phyloP scores from a whole-genome alignment of 441 rosid genomes.

The Populus hybrid region DNA sequence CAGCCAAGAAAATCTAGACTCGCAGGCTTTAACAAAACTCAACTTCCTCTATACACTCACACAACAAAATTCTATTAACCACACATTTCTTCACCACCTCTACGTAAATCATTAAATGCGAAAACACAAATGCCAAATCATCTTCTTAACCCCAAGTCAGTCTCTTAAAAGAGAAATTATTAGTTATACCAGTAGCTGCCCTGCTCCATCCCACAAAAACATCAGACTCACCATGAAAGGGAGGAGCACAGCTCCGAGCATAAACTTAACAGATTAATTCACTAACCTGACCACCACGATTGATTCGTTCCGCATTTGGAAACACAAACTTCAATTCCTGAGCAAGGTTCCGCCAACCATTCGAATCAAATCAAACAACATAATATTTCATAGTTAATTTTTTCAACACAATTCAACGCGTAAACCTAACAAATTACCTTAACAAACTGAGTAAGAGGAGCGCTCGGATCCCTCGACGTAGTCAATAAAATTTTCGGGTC shows the following conservation, averaged over 20 bases:
- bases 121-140: neutral
- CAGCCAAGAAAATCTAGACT: neutral
- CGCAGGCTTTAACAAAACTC: neutral
- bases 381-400: neutral
- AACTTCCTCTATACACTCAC: neutral
- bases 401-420: no score
- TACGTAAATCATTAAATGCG: neutral
- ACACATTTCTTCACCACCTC: neutral
- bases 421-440: conserved; percentile 41
- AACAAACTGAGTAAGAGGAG: conserved; percentile 69
- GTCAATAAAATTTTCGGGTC: conserved; percentile 86
- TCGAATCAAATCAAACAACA: neutral
- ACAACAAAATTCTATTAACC: neutral
- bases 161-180: no score
- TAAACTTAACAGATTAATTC: no score
- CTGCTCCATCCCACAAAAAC: no score
- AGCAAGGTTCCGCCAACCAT: conserved; percentile 2
- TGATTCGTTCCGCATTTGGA: conserved; percentile 76
- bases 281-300: conserved; percentile 88
- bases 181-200: no score
- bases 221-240: no score
- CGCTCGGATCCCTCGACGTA: conserved; percentile 86
- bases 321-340: conserved; percentile 85
- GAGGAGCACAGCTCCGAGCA: no score
- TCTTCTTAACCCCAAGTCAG: neutral